Conservation (phyloP, 768 basidiomycete species). For the Lentinula boryana region DNA sequence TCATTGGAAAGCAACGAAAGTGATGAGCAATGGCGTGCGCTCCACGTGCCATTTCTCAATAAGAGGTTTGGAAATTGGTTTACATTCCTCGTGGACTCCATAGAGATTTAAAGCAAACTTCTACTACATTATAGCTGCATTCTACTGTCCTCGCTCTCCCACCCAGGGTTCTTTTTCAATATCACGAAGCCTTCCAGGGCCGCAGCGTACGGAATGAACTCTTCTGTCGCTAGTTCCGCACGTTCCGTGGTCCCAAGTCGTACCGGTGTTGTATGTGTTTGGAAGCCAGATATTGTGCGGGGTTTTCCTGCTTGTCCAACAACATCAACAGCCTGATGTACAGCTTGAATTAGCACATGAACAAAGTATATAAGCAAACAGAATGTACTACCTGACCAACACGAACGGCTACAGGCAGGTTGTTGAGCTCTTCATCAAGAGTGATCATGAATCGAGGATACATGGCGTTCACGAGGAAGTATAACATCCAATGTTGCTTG, state of each 20-base stretch:
- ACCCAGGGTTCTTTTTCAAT: slow-evolving; percentile 87
- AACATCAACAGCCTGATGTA: slow-evolving; percentile 86
- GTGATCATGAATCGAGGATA: slow-evolving; percentile 98
- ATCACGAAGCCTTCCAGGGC: slow-evolving; percentile 93
- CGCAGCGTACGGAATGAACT: slow-evolving; percentile 85
- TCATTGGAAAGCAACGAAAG: not conserved
- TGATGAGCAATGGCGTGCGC: not conserved
- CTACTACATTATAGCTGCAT: slow-evolving; percentile 47
- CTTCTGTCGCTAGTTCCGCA: slow-evolving; percentile 94
- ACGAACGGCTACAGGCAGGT: slow-evolving; percentile 84
- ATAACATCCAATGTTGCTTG: slow-evolving; percentile 98
- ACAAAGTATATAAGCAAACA: not conserved
- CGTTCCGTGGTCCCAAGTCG: slow-evolving; percentile 91
- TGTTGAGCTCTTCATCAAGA: slow-evolving; percentile 86
- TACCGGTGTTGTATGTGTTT: slow-evolving; percentile 96
- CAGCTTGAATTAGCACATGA: not conserved
- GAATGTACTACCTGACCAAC: slow-evolving; percentile 73
- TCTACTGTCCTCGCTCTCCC: slow-evolving; percentile 72
- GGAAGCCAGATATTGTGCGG: slow-evolving; percentile 94
- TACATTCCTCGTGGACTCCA: too few species aligned
- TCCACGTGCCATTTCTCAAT: not conserved
- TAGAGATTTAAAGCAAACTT: not conserved
- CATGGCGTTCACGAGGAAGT: slow-evolving; percentile 94
- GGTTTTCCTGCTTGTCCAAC: slow-evolving; percentile 98
- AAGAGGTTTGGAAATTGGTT: too few species aligned